Evolutionary conservation across 352 stramenopile species (phyloP).

Genomic region (Thalassiosira hispida): DNA sequence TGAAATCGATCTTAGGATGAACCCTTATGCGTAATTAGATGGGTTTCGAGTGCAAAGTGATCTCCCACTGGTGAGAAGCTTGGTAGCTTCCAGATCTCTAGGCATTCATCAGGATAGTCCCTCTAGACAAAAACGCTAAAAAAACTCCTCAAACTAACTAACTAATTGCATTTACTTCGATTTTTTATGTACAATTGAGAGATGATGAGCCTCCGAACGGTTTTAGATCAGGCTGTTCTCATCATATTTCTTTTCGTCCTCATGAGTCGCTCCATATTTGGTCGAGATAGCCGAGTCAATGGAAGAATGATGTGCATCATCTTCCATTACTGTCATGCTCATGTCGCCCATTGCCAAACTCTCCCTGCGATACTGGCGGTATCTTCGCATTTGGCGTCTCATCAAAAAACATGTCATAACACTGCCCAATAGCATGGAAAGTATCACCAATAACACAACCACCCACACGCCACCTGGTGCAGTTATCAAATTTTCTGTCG

Average conservation of each 20-base stretch:
- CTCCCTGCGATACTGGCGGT: slow-evolving; percentile 4
- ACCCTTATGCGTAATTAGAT: no score
- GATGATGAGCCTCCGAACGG: not conserved
- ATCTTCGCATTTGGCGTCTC: slow-evolving; percentile 19
- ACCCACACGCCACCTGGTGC: slow-evolving; percentile 24
- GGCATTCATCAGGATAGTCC: no score
- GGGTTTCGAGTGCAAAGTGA: no score
- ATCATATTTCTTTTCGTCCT: slow-evolving; percentile 15
- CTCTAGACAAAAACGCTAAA: no score
- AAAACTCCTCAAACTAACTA: no score
- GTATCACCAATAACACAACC: slow-evolving; percentile 22
- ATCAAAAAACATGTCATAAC: slow-evolving; percentile 36
- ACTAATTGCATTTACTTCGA: not conserved
- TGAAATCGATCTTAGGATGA: no score
- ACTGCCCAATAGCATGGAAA: slow-evolving; percentile 36
- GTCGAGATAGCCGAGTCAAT: slow-evolving; percentile 25
- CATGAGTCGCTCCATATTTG: slow-evolving; percentile 3
- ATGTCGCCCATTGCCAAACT: slow-evolving; percentile 25
- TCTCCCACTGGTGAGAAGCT: no score
- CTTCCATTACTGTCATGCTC: slow-evolving; percentile 37
- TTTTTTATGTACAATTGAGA: no score
- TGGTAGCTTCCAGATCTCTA: no score
- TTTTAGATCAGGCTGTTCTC: slow-evolving; percentile 37
- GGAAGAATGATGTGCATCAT: slow-evolving; percentile 12
- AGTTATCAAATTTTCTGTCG: slow-evolving; percentile 24